Percentiles rank a stretch among this genome's conserved stretches.
Evolutionary conservation across 139 green algal genomes (phyloP).

Genomic region (Coccomyxa sp.): DNA sequence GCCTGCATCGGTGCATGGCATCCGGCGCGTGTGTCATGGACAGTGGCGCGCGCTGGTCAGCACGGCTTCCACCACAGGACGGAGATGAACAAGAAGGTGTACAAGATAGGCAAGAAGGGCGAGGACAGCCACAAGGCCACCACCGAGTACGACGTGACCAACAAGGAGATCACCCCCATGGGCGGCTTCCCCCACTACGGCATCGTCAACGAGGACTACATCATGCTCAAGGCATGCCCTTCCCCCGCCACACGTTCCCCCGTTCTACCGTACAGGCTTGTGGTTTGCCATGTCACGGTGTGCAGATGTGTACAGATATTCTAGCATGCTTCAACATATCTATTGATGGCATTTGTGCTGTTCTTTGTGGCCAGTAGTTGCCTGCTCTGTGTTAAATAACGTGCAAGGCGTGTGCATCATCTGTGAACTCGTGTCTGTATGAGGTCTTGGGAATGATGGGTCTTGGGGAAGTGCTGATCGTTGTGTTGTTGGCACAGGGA

Average conservation of each 20-base stretch:
- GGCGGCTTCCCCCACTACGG: slow-evolving; percentile 99
- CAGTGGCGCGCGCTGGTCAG: slow-evolving; percentile 93
- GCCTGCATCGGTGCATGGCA: slow-evolving; percentile 99
- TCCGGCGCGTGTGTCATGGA: slow-evolving; percentile 94
- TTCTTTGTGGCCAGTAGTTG: too few species aligned
- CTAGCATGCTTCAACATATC: too few species aligned
- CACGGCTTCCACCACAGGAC: slow-evolving; percentile 97
- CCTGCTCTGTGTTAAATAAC: too few species aligned
- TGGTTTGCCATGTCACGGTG: neutral
- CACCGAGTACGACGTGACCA: slow-evolving; percentile 94
- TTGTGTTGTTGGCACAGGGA: slow-evolving; percentile 41
- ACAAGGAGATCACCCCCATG: slow-evolving; percentile 99
- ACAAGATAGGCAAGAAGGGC: slow-evolving; percentile 96
- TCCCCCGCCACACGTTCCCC: neutral
- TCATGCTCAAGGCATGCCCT: slow-evolving; percentile 90
- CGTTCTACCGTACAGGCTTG: neutral
- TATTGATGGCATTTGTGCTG: neutral
- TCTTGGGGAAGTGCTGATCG: too few species aligned
- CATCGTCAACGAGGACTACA: slow-evolving; percentile 92
- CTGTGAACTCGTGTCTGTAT: too few species aligned
- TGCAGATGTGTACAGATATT: neutral
- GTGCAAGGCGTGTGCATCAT: too few species aligned
- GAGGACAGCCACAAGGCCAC: slow-evolving; percentile 76
- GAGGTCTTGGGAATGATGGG: too few species aligned
- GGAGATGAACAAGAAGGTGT: slow-evolving; percentile 99